Evolutionary conservation across 805 yeast genomes (phyloP).

Genomic region (Cyberlindnera suaveolens): DNA sequence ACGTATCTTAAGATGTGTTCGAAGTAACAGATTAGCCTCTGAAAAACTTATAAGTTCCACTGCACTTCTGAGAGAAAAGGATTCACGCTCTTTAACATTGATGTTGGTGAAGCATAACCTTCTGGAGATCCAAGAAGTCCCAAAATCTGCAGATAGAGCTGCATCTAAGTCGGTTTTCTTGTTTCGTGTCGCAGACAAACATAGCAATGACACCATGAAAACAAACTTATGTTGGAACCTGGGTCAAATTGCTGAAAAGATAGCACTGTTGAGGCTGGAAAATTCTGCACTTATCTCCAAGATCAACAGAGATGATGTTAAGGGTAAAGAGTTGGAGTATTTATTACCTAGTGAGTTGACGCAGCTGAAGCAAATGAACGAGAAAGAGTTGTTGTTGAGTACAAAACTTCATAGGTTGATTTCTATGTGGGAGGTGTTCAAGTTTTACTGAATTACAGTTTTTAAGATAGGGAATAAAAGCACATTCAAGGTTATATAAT

Average conservation of each 20-base stretch:
- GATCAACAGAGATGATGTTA: conserved; percentile 85
- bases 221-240: conserved; percentile 42
- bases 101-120: conserved; percentile 63
- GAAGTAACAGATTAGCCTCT: conserved; percentile 64
- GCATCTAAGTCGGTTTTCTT: conserved; percentile 83
- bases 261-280: conserved; percentile 49
- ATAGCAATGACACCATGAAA: conserved; percentile 41
- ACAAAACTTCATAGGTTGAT: conserved; percentile 52
- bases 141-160: conserved; percentile 85
- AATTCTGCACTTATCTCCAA: conserved; percentile 68
- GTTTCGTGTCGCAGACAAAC: conserved; percentile 61
- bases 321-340: conserved; percentile 70
- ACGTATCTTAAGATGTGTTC: conserved; percentile 72
- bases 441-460: conserved; percentile 21
- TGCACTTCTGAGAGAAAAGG: conserved; percentile 72
- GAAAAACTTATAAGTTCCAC: conserved; percentile 75
- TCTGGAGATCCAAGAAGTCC: conserved; percentile 88
- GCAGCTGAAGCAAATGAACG: conserved; percentile 57
- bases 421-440: conserved; percentile 51
- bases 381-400: conserved; percentile 46
- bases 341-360: conserved; percentile 69
- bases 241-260: conserved; percentile 42
- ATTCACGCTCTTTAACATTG: conserved; percentile 65
- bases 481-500: no score
- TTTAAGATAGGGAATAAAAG: not conserved